Percentiles rank a stretch among this genome's conserved stretches.
Conservation (phyloP, 805 yeast genomes). For the Myxozyma mucilagina region DNA sequence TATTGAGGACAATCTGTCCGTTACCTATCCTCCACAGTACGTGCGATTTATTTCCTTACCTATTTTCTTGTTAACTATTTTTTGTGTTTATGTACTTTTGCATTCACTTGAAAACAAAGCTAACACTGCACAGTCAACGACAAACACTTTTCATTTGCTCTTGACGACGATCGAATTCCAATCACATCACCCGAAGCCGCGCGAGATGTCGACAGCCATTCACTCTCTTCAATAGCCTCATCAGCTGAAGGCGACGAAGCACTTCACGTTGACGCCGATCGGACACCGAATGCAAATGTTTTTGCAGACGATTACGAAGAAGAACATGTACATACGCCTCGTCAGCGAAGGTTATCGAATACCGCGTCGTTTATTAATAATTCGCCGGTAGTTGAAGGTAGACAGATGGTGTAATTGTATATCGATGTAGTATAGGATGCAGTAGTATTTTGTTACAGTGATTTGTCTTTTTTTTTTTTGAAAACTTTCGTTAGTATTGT, state of each 20-base stretch:
- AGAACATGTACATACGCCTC: background rate
- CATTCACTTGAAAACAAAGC: too few species aligned
- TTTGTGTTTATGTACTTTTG: too few species aligned
- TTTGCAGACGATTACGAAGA: background rate
- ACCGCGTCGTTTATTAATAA: conserved; percentile 7
- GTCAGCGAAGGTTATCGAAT: background rate
- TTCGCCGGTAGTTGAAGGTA: conserved; percentile 12
- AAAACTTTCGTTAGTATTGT: too few species aligned
- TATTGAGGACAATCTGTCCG: too few species aligned
- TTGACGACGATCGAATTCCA: conserved; percentile 22
- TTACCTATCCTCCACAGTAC: too few species aligned
- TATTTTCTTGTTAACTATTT: too few species aligned
- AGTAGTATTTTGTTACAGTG: background rate
- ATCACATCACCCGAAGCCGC: conserved; percentile 14
- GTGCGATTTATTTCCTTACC: too few species aligned
- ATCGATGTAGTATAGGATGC: too few species aligned
- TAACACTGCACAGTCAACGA: background rate
- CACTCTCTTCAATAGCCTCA: conserved; percentile 8
- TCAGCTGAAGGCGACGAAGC: background rate
- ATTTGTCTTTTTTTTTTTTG: background rate
- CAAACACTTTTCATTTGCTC: background rate
- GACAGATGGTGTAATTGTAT: conserved; percentile 9
- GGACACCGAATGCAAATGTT: background rate
- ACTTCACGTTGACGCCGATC: background rate
- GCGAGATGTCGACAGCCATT: background rate